Base-by-base conservation (phyloP, 2,329 filamentous ascomycete genomes). In the Rachicladosporium sp. region DNA sequence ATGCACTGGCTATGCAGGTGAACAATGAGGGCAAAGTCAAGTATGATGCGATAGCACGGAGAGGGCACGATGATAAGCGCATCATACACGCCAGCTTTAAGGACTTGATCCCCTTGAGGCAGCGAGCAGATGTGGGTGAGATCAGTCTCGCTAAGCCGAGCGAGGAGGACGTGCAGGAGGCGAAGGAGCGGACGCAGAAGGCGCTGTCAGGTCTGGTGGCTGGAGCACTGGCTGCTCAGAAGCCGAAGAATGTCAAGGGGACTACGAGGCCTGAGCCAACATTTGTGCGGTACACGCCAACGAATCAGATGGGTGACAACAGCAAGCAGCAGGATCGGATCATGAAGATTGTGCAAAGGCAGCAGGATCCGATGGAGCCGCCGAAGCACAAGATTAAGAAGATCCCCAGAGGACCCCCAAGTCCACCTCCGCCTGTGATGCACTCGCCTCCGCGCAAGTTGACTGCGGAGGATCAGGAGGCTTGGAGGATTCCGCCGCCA, bases 361-460 rank as follows among this genome's bases (percentile, higher is more conserved):
- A 96, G 60, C 74, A 81, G 50, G 91, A 98, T 63, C 91, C 91
- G 0, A 83, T 95, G 81, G 89, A 95, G 57, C 91, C 91, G 1
- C 89, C 91, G 2, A 96, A 95, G 56, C 95, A 96, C 68, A 96
- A 96, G 64, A 86, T 95, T 67, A 96, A 96, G 71, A 94, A 95
- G 66, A 93, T 98, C 42, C 89, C 89, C 7, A 76, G 86, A 51
- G 88, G 89, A 29, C 88, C 91, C 7, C 88, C 89, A 0, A 91
- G 82, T 37, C 91, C 91, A 3, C 91, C 91, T 1, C 85, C 91
- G 10, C 91, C 91, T 2, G 78, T 98, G 36, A 85, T 98, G 77
- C 88, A 93, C 60, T 94, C 86, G 2, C 91, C 91, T 10, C 88
- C 91, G 0, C 73, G 91, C 46, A 98, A 96, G 57, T 71, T 98